These are phyloP conservation scores for Senna tora DNA, from an alignment of 306 rosid species.

Conservation along the genomic window DNA sequence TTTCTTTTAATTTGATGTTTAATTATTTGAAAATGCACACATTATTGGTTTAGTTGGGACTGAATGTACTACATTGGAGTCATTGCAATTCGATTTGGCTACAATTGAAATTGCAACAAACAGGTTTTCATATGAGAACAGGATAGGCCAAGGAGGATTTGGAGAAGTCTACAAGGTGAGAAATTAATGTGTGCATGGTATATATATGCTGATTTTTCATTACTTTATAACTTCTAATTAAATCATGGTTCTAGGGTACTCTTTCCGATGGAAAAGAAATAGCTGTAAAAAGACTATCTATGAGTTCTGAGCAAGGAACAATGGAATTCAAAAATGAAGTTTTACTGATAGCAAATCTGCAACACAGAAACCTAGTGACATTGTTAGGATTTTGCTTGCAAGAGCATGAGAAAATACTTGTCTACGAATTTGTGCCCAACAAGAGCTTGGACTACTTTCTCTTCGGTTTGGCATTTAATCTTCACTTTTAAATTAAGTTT, in stretches of 20 bases:
- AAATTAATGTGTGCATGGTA: neutral
- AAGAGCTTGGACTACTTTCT: slow-evolving; percentile 3
- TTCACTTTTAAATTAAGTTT: too few relatives aligned
- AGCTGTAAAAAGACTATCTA: slow-evolving; percentile 37
- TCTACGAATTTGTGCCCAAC: slow-evolving; percentile 1
- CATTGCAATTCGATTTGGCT: slow-evolving; percentile 28
- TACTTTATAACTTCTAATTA: too few relatives aligned
- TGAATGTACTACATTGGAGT: slow-evolving; percentile 19
- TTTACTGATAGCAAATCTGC: neutral
- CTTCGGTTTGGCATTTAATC: neutral
- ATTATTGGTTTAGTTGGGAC: slow-evolving; percentile 4
- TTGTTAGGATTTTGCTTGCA: neutral
- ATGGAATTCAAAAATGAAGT: slow-evolving; percentile 35
- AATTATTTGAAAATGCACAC: neutral
- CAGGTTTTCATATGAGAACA: slow-evolving; percentile 12
- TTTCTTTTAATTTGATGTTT: neutral
- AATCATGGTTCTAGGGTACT: neutral
- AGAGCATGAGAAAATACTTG: neutral
- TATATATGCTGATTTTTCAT: too few relatives aligned
- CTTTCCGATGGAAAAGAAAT: slow-evolving; percentile 16
- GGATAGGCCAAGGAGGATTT: slow-evolving; percentile 47
- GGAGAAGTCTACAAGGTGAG: slow-evolving; percentile 46
- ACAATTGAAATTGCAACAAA: slow-evolving; percentile 42
- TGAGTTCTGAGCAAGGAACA: slow-evolving; percentile 23
- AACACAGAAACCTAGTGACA: neutral